Base-by-base conservation (phyloP, 495 filamentous ascomycete genomes). In the Tuber aestivum region DNA sequence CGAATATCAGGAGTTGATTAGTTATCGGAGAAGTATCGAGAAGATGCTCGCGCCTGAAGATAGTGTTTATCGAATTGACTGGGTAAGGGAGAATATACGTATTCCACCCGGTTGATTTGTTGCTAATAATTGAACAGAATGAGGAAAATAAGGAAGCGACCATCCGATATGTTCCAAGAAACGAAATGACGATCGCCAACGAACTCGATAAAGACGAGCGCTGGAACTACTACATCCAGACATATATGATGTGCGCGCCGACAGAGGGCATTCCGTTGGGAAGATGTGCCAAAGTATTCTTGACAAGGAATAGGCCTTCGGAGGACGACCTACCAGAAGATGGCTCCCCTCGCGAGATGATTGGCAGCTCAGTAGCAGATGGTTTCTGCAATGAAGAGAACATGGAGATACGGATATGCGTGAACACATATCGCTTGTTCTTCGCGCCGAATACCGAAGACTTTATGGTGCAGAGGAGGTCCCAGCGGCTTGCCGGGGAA, bases 201-300 rank as follows among this genome's bases (percentile, higher is more conserved):
- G 87, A 88, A 37, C 82, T 91, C 42, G 88, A 85, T 76, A 84
- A 86, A 41, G 88, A 90, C 73, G 87, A 87, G 69, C 87, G 87
- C 71, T 98, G 95, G 95, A 91, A 92, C 71, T 94, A 95, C 86
- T 99, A 99, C 82, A 92, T 97, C 65, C 93, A 93, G 61, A 92
- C 94, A 16, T 99, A 92, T 84, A 91, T 91, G 70, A 92, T 92
- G 82, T 87, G 93, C 68, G 94, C 96, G 75, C 92, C 91, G 9
- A 99, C 96, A 21, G 96, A 99, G 84, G 93, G 93, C 41, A 87
- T 97, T 10, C 85, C 87, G 10, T 87, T 90, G 61, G 87, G 87
- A 10, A 87, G 88, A 35, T 96, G 80, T 86, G 85, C 82, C 85
- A 90, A 87, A 84, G 90, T 86, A 69, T 93, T 86, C 86, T 84